Conservation (phyloP, 2,329 filamentous ascomycete genomes). For the Verticillium klebahnii region DNA sequence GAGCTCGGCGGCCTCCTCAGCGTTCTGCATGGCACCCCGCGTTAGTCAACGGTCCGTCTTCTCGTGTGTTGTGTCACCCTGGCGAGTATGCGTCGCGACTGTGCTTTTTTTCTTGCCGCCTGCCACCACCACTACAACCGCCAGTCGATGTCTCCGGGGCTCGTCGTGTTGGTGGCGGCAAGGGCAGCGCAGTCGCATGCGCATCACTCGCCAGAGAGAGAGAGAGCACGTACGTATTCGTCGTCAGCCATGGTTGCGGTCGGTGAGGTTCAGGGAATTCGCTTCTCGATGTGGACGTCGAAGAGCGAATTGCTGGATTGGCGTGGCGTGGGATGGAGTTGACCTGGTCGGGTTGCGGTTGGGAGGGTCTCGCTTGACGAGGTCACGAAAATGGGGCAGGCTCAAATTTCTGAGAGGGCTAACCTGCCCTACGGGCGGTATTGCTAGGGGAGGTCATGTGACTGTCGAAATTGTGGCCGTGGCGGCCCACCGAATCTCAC, state of each 20-base stretch:
- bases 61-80: not conserved
- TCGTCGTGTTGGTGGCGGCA: conserved; percentile 4
- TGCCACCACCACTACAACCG: not conserved
- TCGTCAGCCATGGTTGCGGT: conserved; percentile 74
- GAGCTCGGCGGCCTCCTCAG: conserved; percentile 97
- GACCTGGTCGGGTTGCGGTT: not conserved
- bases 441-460: not conserved
- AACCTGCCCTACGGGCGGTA: conserved; percentile 6
- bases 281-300: conserved; percentile 38
- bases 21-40: conserved; percentile 58
- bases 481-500: not conserved
- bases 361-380: conserved; percentile 10
- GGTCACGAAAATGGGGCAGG: conserved; percentile 1
- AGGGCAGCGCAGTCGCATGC: not conserved
- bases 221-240: conserved; percentile 69
- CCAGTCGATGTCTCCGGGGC: not conserved
- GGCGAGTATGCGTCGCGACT: not conserved
- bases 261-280: conserved; percentile 33
- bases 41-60: conserved; percentile 20
- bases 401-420: conserved; percentile 11
- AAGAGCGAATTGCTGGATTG: conserved; percentile 31
- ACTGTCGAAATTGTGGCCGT: not conserved
- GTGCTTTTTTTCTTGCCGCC: conserved; percentile 3
- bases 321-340: conserved; percentile 6
- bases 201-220: conserved; percentile 6